Evolutionary conservation across 169 alveolate species (phyloP).

Genomic region (Cryptosporidium baileyi): DNA sequence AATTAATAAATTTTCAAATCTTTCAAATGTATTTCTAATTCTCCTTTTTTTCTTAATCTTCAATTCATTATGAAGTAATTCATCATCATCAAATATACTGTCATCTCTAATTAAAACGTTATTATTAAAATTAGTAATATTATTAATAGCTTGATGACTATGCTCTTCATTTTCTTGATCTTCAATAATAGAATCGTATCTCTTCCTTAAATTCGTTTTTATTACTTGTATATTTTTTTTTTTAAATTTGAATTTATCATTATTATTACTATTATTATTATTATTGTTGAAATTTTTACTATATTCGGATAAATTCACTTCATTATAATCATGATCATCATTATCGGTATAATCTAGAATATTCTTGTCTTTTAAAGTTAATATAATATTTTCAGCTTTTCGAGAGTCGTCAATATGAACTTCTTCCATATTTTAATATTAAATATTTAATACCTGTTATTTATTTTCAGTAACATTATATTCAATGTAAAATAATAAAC

Average conservation of each 20-base stretch:
- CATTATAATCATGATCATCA: background rate
- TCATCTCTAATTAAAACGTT: background rate
- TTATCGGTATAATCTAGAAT: slow-evolving; percentile 9
- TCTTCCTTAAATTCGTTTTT: background rate
- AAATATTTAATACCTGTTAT: no score
- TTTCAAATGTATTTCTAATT: background rate
- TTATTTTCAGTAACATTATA: no score
- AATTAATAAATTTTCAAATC: no score
- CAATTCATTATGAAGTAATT: background rate
- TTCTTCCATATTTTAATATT: no score
- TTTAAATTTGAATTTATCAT: slow-evolving; percentile 1
- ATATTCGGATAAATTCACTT: background rate
- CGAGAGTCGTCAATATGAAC: background rate
- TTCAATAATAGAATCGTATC: background rate
- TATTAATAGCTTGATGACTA: background rate
- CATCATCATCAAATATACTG: slow-evolving; percentile 34
- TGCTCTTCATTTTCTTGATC: background rate
- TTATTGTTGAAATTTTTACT: no score
- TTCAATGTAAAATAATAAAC: no score
- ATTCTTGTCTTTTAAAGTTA: slow-evolving; percentile 28
- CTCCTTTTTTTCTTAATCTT: slow-evolving; percentile 17
- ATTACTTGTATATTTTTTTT: slow-evolving; percentile 20
- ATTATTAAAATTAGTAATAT: slow-evolving; percentile 7
- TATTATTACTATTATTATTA: background rate
- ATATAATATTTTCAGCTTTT: background rate